Evolutionary conservation across 805 yeast genomes (phyloP), one percentile per base, ranked within the genome.

Genomic region (Teunomyces kruisii): DNA sequence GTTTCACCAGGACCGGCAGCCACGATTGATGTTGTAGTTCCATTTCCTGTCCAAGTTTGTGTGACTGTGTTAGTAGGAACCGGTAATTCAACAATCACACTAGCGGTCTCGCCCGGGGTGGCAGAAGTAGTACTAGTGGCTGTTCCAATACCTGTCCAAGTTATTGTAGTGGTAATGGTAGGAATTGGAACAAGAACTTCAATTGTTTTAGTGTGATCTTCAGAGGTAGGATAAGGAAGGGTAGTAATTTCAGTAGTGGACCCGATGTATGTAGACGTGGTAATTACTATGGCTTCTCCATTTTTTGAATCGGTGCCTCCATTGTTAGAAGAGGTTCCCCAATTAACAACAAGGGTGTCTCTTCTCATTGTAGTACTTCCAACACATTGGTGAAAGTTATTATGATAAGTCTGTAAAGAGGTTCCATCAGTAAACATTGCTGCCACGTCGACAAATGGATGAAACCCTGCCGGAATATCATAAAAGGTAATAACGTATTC

Each of bases 391-490:
- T n/a, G n/a, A n/a, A 14, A 14, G 14, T 22, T 9, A 32, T 14
- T 13, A n/a, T n/a, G 13, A 42, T 6, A 44, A 10, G 26, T 26
- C 2, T 31, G 32, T 12, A 7, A 8, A 32, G 7, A 8, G 35
- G 35, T 27, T 15, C n/a, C 14, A 12, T 7, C 37, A 6, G 43
- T 36, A 45, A 28, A 43, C 7, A 9, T 4, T 5, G 12, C 14
- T 12, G 3, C 36, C n/a, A 10, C 28, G 31, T 7, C 46, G 32
- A 27, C 33, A 17, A 59, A 59, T 9, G 61, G 59, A 22, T 61
- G 46, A 44, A 48, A 59, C 3, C 67, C 68, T 3, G 64, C 62
- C 1, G 67, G 65, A 32, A 63, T 35, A 43, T 57, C 58, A 13
- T 22, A 17, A 45, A 53, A 61, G 14, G 32, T 30, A 26, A 47